These are phyloP conservation scores for Teratosphaeria zuluensis DNA, from an alignment of 2,329 filamentous ascomycete species.

Conservation along the genomic window DNA sequence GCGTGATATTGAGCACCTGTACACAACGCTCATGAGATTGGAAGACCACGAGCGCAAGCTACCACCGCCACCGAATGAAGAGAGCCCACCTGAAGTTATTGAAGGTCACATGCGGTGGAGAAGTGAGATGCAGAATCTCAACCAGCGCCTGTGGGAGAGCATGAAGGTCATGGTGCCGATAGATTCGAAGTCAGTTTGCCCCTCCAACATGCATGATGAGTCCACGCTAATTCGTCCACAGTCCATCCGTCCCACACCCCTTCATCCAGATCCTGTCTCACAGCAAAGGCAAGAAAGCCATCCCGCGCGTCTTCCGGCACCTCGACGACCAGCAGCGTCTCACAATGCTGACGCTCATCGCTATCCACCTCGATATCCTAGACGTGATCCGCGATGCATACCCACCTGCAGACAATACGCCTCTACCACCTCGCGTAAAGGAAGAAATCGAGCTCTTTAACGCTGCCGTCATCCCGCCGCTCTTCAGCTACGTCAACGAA, in stretches of 20 bases:
- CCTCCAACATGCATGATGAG: not conserved
- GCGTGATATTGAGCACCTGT: constrained; percentile 79
- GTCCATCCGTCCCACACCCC: constrained; percentile 63
- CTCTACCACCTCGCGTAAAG: constrained; percentile 65
- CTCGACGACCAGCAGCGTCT: constrained; percentile 87
- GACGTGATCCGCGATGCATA: constrained; percentile 80
- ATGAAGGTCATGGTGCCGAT: constrained; percentile 93
- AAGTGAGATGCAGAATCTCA: constrained; percentile 59
- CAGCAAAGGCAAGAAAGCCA: constrained; percentile 90
- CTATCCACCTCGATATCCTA: constrained; percentile 83
- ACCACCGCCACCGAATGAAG: constrained; percentile 56
- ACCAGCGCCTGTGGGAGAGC: constrained; percentile 70
- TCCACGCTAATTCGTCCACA: constrained; percentile 24
- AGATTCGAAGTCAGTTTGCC: constrained; percentile 38
- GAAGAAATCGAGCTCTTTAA: constrained; percentile 92
- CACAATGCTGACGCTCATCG: constrained; percentile 90
- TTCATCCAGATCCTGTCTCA: constrained; percentile 95
- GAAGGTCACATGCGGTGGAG: constrained; percentile 73
- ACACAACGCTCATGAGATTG: constrained; percentile 79
- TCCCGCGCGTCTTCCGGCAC: constrained; percentile 89
- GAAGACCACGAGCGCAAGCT: constrained; percentile 84
- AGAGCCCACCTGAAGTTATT: constrained; percentile 57
- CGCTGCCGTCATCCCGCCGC: constrained; percentile 74
- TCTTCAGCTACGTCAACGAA: constrained; percentile 85
- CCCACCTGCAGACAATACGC: constrained; percentile 57